Percentiles rank a stretch among this genome's conserved stretches.
These are phyloP conservation scores for Penicillium sp. DNA, from an alignment of 2,329 filamentous ascomycete genomes.

Conservation along the genomic window DNA sequence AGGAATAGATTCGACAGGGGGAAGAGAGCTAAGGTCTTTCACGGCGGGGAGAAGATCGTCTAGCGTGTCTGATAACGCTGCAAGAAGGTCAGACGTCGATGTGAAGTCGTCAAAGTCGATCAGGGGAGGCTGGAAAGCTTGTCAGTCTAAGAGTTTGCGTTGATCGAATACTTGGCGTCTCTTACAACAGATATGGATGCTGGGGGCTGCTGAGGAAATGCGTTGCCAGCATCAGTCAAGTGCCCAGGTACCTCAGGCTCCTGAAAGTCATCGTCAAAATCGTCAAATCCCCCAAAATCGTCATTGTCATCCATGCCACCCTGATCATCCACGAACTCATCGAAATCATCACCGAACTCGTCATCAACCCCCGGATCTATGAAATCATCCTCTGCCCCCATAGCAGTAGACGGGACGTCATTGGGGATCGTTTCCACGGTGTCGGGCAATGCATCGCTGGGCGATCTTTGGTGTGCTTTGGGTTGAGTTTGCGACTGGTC, in stretches of 20 bases:
- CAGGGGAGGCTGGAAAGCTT: constrained; percentile 30
- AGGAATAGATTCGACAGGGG: constrained; percentile 36
- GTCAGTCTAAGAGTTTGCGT: background rate
- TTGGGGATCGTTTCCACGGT: constrained; percentile 39
- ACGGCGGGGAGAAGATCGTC: constrained; percentile 42
- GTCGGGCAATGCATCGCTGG: constrained; percentile 42
- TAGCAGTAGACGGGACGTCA: constrained; percentile 21
- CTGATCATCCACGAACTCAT: constrained; percentile 49
- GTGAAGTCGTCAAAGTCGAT: constrained; percentile 52
- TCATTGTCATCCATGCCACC: constrained; percentile 44
- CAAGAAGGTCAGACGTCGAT: constrained; percentile 33
- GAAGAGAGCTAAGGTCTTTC: constrained; percentile 30
- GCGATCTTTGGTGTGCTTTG: constrained; percentile 35
- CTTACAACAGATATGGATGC: constrained; percentile 42
- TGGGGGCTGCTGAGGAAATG: constrained; percentile 24
- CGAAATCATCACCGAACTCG: constrained; percentile 49
- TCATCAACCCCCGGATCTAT: constrained; percentile 34
- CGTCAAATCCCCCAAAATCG: constrained; percentile 62
- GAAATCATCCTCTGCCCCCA: constrained; percentile 53
- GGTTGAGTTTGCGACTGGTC: constrained; percentile 26
- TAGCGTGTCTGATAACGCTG: constrained; percentile 35
- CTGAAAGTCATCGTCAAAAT: constrained; percentile 65
- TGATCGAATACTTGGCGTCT: constrained; percentile 5
- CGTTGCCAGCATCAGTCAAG: constrained; percentile 13
- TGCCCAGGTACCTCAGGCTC: constrained; percentile 31